Percentiles rank a stretch among this genome's conserved stretches.
Conservation (phyloP, 2,329 filamentous ascomycete genomes). For the Talaromyces sp. region DNA sequence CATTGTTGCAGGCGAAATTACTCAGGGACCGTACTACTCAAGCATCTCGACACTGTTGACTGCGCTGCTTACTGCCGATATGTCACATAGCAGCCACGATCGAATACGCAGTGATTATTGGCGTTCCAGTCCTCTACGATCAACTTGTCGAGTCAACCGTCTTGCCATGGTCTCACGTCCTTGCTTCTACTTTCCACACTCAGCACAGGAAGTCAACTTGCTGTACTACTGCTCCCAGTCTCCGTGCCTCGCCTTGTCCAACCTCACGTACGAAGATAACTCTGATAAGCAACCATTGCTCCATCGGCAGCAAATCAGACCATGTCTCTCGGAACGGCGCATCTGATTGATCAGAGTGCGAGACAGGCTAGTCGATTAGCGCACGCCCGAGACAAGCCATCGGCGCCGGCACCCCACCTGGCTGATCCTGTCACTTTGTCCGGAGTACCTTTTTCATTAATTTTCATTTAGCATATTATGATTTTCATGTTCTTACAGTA, state of each 20-base stretch:
- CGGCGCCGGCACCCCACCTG: not conserved
- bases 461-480: not conserved
- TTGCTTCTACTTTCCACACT: not conserved
- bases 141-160: not conserved
- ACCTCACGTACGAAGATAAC: not conserved
- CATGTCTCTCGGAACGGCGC: not conserved
- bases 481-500: not conserved
- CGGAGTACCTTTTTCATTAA: not conserved
- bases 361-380: slow-evolving; percentile 4
- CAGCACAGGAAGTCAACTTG: too few species aligned
- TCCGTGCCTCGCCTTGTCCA: not conserved
- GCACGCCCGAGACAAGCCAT: slow-evolving; percentile 15
- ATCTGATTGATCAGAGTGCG: not conserved
- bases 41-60: not conserved
- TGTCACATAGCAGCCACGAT: not conserved
- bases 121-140: not conserved
- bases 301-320: not conserved
- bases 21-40: not conserved
- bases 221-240: too few species aligned
- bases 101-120: not conserved
- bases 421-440: slow-evolving; percentile 12
- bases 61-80: not conserved
- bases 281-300: not conserved
- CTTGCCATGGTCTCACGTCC: not conserved
- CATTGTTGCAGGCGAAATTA: not conserved